These are phyloP conservation scores for Silene noctiflora DNA, from an alignment of 179 eudicot species.

Conservation along the genomic window DNA sequence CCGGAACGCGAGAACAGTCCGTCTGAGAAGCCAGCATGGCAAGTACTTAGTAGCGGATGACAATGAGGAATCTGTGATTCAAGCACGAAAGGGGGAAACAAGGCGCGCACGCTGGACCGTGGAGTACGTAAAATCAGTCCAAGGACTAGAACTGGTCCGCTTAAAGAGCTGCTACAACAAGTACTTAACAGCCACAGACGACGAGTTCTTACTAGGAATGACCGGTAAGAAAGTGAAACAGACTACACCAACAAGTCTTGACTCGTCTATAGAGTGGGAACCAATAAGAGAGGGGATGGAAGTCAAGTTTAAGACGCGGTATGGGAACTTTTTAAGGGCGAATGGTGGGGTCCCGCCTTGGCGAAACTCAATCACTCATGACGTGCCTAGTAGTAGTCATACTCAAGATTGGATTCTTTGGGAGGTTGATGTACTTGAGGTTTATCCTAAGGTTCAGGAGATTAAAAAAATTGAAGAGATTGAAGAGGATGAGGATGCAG, in stretches of 20 bases:
- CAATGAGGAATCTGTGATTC: neutral
- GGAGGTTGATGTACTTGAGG: neutral
- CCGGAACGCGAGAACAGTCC: neutral
- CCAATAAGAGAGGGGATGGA: neutral
- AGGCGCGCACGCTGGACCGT: neutral
- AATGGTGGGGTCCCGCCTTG: neutral
- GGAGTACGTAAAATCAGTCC: neutral
- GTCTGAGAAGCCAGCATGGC: neutral
- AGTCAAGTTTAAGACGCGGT: neutral
- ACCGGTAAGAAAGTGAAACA: neutral
- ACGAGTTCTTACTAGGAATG: neutral
- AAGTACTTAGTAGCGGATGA: neutral
- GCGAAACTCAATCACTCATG: neutral
- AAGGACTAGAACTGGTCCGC: neutral
- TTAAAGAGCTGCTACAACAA: neutral
- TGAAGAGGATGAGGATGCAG: neutral
- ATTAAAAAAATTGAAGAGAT: neutral
- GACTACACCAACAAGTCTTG: neutral
- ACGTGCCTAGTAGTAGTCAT: neutral
- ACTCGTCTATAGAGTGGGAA: neutral
- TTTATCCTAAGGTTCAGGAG: neutral
- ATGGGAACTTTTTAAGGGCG: neutral
- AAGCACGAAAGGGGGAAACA: neutral
- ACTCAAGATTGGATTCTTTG: neutral
- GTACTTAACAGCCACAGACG: neutral